These are phyloP conservation scores for Mercurialis annua DNA, from an alignment of 345 rosid genomes.

Conservation along the genomic window DNA sequence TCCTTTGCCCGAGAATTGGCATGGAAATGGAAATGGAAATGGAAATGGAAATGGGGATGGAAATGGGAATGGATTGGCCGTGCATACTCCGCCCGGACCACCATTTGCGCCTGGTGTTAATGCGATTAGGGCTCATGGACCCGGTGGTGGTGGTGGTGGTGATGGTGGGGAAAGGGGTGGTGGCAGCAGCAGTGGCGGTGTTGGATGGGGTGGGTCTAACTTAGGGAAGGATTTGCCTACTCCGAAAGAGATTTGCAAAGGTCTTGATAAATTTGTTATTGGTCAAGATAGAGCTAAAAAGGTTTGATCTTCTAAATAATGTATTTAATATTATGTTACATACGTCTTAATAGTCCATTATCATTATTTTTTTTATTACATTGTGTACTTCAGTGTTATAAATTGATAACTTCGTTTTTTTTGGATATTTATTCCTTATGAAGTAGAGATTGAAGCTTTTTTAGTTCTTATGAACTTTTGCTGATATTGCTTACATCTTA, in stretches of 20 bases:
- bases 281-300: slow-evolving; percentile 84
- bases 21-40: slow-evolving; percentile 12
- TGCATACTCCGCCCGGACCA: slow-evolving; percentile 68
- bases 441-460: too few species aligned
- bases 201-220: slow-evolving; percentile 82
- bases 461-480: too few species aligned
- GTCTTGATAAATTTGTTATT: slow-evolving; percentile 82
- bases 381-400: too few species aligned
- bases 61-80: slow-evolving; percentile 48
- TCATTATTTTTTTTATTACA: too few species aligned
- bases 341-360: too few species aligned
- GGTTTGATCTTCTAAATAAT: slow-evolving; percentile 34
- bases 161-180: slow-evolving; percentile 19
- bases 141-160: slow-evolving; percentile 25
- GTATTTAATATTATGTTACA: too few species aligned
- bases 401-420: too few species aligned
- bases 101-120: slow-evolving; percentile 66
- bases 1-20: slow-evolving; percentile 69
- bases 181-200: slow-evolving; percentile 63
- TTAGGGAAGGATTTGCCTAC: slow-evolving; percentile 87
- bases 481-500: too few species aligned
- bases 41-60: not conserved
- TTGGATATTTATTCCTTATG: too few species aligned
- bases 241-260: slow-evolving; percentile 85
- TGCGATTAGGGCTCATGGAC: slow-evolving; percentile 41